Evolutionary conservation across 139 green algal genomes (phyloP).

Genomic region (Bryopsis sp.): DNA sequence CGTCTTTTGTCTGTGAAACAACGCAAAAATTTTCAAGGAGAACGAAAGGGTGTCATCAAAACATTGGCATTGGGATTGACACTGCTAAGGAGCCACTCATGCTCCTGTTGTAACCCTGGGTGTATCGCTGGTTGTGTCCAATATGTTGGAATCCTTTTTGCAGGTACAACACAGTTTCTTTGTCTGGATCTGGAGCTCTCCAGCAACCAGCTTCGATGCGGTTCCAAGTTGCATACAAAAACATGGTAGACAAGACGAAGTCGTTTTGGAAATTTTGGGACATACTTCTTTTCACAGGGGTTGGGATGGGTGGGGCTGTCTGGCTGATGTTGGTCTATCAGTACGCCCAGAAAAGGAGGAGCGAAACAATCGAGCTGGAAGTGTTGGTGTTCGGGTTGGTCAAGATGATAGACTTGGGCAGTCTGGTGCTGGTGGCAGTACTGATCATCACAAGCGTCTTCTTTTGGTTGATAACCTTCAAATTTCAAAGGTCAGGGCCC

Average conservation of each 20-base stretch:
- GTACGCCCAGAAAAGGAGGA: background rate
- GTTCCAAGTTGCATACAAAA: background rate
- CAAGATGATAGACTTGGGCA: background rate
- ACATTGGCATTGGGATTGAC: background rate
- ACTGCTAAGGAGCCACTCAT: background rate
- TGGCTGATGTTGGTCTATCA: background rate
- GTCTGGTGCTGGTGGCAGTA: background rate
- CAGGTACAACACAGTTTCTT: background rate
- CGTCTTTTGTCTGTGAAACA: background rate
- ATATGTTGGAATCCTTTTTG: background rate
- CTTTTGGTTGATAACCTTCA: conserved; percentile 3
- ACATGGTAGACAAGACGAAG: background rate
- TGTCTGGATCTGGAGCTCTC: background rate
- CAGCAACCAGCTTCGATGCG: background rate
- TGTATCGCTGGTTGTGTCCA: background rate
- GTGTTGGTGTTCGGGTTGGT: background rate
- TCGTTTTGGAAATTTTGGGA: background rate
- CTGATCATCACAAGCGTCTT: conserved; percentile 10
- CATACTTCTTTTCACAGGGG: background rate
- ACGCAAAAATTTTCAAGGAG: background rate
- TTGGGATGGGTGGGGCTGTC: background rate
- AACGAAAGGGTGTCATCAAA: background rate
- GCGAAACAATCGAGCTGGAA: no score
- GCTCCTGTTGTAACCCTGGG: no score
- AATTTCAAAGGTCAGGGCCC: no score